Evolutionary conservation across 139 green algal species (phyloP).

Genomic region (Picochlorum sp.): DNA sequence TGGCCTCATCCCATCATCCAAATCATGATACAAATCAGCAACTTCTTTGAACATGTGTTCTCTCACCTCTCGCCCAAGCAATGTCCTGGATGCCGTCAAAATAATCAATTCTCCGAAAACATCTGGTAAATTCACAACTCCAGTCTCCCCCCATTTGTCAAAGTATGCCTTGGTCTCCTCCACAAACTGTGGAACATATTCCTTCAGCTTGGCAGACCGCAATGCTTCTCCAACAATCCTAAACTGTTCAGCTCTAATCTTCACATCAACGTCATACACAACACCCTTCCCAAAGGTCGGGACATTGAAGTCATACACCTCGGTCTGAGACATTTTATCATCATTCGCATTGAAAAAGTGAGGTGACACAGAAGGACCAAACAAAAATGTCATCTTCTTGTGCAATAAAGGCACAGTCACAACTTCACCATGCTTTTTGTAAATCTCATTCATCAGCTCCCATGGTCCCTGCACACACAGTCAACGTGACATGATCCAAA

Average conservation of each 20-base stretch:
- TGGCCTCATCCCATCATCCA: conserved; percentile 95
- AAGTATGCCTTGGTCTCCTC: conserved; percentile 88
- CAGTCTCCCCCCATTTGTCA: conserved; percentile 71
- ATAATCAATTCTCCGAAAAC: conserved; percentile 87
- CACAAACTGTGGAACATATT: conserved; percentile 86
- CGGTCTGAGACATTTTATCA: conserved; percentile 82
- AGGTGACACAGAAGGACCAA: conserved; percentile 74
- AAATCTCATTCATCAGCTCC: conserved; percentile 70
- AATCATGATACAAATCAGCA: conserved; percentile 78
- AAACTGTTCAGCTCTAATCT: conserved; percentile 90
- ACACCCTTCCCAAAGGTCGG: conserved; percentile 95
- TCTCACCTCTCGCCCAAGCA: conserved; percentile 91
- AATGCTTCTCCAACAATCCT: conserved; percentile 91
- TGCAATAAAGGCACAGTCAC: conserved; percentile 96
- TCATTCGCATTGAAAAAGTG: conserved; percentile 97
- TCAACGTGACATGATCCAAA: background rate
- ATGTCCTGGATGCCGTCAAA: conserved; percentile 79
- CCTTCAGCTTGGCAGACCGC: conserved; percentile 71
- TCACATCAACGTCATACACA: conserved; percentile 96
- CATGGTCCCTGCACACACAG: conserved; percentile 62
- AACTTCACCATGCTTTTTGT: conserved; percentile 76
- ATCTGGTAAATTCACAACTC: conserved; percentile 82
- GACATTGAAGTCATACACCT: conserved; percentile 97
- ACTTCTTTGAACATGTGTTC: conserved; percentile 87
- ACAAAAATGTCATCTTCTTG: conserved; percentile 93